Evolutionary conservation across 2,329 filamentous ascomycete species (phyloP), one percentile per base, ranked within the genome.

Genomic region (Aspergillus sp.): DNA sequence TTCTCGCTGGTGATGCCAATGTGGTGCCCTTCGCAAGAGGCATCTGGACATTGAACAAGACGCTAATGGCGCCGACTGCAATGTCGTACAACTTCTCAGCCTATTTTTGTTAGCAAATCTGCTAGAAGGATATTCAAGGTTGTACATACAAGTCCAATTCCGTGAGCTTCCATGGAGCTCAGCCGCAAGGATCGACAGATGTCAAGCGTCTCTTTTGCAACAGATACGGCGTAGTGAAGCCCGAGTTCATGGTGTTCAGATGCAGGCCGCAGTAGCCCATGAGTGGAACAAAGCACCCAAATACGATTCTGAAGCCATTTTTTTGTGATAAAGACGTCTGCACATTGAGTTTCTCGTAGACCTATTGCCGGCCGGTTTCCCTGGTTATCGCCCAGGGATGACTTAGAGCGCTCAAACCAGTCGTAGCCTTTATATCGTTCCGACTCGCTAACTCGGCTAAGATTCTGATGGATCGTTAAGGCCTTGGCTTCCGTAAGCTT

Each of bases 401-500:
- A 69, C 30, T 72, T 71, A 2, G 70, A 71, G 55, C 47, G 70
- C 44, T 77, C 74, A 57, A 77, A 78, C 60, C 71, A 75, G 52
- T 78, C 74, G 47, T 77, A 75, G 7, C 73, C 75, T 25, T 68
- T 69, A 36, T 75, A 73, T 55, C 74, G 69, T 64, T 71, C 75
- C 23, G 66, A 71, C 67, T 74, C 71, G 61, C 64, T 73, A 58
- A 71, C 71, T 38, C 57, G 69, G 52, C 51, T 68, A 53, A 70
- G 72, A 61, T 70, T 80, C 57, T 70, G 73, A 66, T 68, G 71
- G 59, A 70, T 78, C 49, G 66, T 70, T 66, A 70, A 62, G 57
- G 70, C 76, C 80, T 96, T 66, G 88, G 85, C 5, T 72, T 90
- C 62, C 83, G 90, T 53, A 83, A 90, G 75, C 82, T 92, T 67